Evolutionary conservation across 164 flowering plant genomes (phyloP), one percentile per base, ranked within the genome.

Genomic region (Annona squamosa): DNA sequence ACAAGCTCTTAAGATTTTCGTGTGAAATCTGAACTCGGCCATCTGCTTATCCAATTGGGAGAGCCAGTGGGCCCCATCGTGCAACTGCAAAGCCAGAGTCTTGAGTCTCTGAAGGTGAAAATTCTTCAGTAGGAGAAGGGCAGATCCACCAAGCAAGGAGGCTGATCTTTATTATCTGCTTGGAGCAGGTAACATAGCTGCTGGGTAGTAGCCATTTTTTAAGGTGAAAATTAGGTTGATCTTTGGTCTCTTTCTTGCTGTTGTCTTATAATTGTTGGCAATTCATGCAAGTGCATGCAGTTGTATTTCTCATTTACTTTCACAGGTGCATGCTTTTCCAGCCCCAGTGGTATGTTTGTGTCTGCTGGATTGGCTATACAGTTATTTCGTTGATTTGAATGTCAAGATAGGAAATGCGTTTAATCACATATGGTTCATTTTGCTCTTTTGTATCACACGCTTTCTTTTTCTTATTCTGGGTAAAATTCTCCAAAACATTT

Each of bases 151-250:
- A 68, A 18, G 70, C 71, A 65, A n/a, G 77, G 62, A 69, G 71
- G 73, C 48, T 71, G 74, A 67, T 59, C 63, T 52, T 48, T 76
- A 73, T 63, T 69, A 69, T 69, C 72, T n/a, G 67, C 70, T 59
- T 19, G 63, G 56, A 57, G 71, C 37, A 72, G 77, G 72, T 75
- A 72, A 68, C 72, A 41, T 76, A 70, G 76, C 66, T 71, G 65
- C 63, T 42, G 77, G 69, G 71, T 61, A 69, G 69, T 72, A 63
- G 74, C 72, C 75, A 71, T 42, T 74, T 75, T 78, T 57, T 70
- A 52, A 41, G 10, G 43, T 68, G 68, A 43, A 67, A 74, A 48
- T 68, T 56, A 59, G 65, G 69, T 75, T 63, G 66, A 46, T 68
- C 19, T 18, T 71, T 44, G 70, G 67, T 68, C 48, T 62, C 48